Base-by-base conservation (phyloP, 1,284 basidiomycete genomes). In the Papiliotrema laurentii region DNA sequence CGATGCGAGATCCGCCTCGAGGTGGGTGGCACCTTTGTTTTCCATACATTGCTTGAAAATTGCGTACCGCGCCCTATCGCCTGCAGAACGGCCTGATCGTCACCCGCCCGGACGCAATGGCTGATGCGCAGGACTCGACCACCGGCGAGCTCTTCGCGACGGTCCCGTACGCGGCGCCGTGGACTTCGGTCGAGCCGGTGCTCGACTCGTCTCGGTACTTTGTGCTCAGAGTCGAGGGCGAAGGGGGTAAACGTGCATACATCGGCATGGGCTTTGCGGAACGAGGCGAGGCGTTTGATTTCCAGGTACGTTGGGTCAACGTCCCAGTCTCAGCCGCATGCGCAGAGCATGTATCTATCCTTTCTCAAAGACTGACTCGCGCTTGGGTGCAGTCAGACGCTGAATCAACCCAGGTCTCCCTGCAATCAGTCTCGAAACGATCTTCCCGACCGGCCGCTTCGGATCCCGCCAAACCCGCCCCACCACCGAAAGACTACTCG, bases 181-280 rank as follows among this genome's bases (percentile, higher is more conserved):
- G 66, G 60, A 86, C 89, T 5, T 84, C 83, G 25, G 90, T 97
- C 18, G 96, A 99, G 65, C 87, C 92, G 6, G 93, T 97, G 5
- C 80, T 98, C 24, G 94, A 99, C 73, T 94, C 89, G 0, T 93
- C 89, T 9, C 82, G 94, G 41, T 98, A 97, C 74, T 97, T 97
- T 71, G 93, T 97, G 5, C 78, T 97, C 26, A 81, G 90, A 45
- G 86, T 97, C 2, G 92, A 93, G 74, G 72, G 75, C 19, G 89
- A 92, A 57, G 78, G 77, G 16, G 89, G 89, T 13, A 84, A 81
- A 71, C 85, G 89, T 65, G 91, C 91, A 1, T 94, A 90, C 65
- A 88, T 97, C 51, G 92, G 92, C 3, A 86, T 96, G 81, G 91
- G 93, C 7, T 97, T 96, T 69, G 81, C 82, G 18, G 92, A 97